Base-by-base conservation (phyloP, 768 basidiomycete genomes). In the Xerocomus potaroensis region DNA sequence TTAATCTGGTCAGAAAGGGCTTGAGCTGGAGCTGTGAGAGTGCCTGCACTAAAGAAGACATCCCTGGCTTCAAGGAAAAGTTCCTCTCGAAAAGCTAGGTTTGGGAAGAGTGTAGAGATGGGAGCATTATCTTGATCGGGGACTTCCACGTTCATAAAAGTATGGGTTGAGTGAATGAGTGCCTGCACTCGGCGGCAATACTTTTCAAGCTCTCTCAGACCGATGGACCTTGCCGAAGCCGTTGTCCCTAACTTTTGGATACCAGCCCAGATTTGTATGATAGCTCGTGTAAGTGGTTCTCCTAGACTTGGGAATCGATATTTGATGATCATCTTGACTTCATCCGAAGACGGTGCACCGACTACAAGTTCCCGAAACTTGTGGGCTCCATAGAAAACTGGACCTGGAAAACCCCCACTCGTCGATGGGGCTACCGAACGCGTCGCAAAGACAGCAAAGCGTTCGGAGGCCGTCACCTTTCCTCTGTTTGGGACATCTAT, bases 371-470 rank as follows among this genome's bases (percentile, higher is more conserved):
- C 88, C 39, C 76, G 69, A 58, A 91, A 94, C 58, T 90, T 90
- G 61, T 92, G 87, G 1, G 84, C 77, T 11, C 91, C 92, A 56
- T 89, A 85, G 69, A 97, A 99, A 1, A 74, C 72, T 1, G 91
- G 72, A 0, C 70, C 51, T 1, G 81, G 70, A 57, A 84, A 80
- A 1, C 60, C 64, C 16, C 73, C 76, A 26, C 63, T 71, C 32
- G 69, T 61, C 3, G 76, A 74, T 4, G 77, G 72, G 6, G 68
- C 52, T 4, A 79, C 65, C 1, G 91, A 93, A 39, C 95, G 72
- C 6, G 94, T 97, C 1, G 90, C 93, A 59, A 97, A 96, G 14
- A 99, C 62, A 31, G 84, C 81, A 66, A 98, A 99, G 16, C 75
- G 74, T 35, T 88, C 80, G 16, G 81, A 78, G 0, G 92, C 94